Evolutionary conservation across 306 rosid species (phyloP).

Genomic region (Gillenia trifoliata): DNA sequence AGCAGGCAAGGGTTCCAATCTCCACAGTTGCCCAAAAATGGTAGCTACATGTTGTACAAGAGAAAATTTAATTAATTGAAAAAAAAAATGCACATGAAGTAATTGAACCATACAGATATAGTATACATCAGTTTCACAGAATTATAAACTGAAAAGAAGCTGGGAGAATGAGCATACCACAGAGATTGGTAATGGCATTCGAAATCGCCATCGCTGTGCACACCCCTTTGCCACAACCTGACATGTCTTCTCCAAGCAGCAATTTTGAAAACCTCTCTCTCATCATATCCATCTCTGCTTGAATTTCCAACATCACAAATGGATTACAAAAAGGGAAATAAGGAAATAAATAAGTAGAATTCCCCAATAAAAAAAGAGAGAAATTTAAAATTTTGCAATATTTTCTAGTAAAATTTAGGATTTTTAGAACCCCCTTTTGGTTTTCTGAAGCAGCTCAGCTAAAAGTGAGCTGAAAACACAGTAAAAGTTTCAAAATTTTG

Average conservation of each 20-base stretch:
- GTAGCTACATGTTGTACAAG: constrained; percentile 26
- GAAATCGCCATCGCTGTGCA: constrained; percentile 49
- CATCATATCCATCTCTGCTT: constrained; percentile 55
- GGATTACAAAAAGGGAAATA: not conserved
- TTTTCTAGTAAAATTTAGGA: not conserved
- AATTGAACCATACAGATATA: not conserved
- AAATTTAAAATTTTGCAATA: not conserved
- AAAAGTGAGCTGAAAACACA: not conserved
- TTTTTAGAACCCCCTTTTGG: not conserved
- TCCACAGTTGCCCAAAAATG: constrained; percentile 55
- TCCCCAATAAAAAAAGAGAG: not conserved
- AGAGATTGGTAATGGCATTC: constrained; percentile 56
- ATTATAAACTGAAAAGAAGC: not conserved
- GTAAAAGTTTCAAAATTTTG: not conserved
- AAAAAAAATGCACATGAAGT: not conserved
- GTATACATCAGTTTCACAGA: not conserved
- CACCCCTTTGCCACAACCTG: constrained; percentile 63
- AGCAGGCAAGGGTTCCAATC: constrained; percentile 45
- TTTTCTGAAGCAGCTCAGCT: not conserved
- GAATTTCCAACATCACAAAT: constrained; percentile 1
- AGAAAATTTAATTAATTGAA: not conserved
- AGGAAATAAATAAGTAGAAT: not conserved
- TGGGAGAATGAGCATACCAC: constrained; percentile 31
- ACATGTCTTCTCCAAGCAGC: constrained; percentile 63
- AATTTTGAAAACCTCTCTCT: constrained; percentile 54